Base-by-base conservation (phyloP, 179 eudicot species). In the Carnegiea gigantea region DNA sequence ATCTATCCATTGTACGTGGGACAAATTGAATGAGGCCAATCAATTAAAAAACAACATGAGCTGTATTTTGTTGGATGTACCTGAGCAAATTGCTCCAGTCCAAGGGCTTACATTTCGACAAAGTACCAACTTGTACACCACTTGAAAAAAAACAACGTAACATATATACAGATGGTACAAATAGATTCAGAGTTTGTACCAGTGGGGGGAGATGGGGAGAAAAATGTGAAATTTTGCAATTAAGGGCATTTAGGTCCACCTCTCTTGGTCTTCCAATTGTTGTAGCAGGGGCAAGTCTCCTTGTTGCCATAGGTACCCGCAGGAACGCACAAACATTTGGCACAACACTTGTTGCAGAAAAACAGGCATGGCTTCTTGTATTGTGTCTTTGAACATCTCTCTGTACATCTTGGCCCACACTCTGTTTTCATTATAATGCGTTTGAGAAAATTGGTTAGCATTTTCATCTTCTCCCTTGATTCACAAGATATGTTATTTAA, bases 201-300 rank as follows among this genome's bases (percentile, higher is more conserved):
- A 40, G 44, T 40, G 44, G 44, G 44, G 9, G 57, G 9, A 12
- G 57, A 11, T 51, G 13, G 13, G 57, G 5, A 51, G 57, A 51
- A 51, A 9, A 17, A 1, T 2, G 18, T 51, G 57, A 57, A 48
- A 13, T 48, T 48, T 48, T 48, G 53, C 24, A 65, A 30, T 70
- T 18, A 70, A 33, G 84, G 84, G 84, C 84, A 82, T 72, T 82
- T 76, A 74, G 84, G 84, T 53, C 84, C 84, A 67, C 84, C 84
- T 68, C 80, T 68, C 49, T 82, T 82, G 84, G 84, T 82, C 84
- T 82, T 82, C 84, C 84, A 82, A 79, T 82, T 77, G 76, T 82
- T 82, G 80, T 82, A 82, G 84, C 84, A 82, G 15, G 84, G 84
- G 54, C 84, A 82, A 49, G 76, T 23, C 36, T 77, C 68, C 43